Conservation (phyloP, 441 rosid genomes). For the Populus hybrid region DNA sequence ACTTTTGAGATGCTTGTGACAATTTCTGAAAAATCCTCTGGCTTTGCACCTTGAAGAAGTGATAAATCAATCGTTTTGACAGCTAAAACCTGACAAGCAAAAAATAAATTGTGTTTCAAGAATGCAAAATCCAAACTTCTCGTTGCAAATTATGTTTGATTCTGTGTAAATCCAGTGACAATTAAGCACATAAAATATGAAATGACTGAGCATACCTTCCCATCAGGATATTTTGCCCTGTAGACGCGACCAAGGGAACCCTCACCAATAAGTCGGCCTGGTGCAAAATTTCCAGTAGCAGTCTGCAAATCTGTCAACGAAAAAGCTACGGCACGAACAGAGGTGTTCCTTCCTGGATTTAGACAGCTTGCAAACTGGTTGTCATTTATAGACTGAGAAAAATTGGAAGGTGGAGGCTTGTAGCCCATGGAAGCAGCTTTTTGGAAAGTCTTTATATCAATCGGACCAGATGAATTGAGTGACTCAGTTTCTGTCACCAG, state of each 20-base stretch:
- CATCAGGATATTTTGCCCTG: conserved; percentile 73
- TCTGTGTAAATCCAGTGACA: background rate
- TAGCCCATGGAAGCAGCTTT: conserved; percentile 63
- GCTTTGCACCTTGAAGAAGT: conserved; percentile 35
- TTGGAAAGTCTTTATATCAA: conserved; percentile 48
- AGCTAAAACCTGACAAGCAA: conserved; percentile 54
- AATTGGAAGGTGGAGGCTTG: conserved; percentile 37
- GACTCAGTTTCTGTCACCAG: conserved; percentile 36
- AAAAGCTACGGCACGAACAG: conserved; percentile 45
- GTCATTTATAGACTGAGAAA: conserved; percentile 37
- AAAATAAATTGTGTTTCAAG: background rate
- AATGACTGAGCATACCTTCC: conserved; percentile 46
- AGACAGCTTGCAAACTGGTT: conserved; percentile 53
- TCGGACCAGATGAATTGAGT: conserved; percentile 37
- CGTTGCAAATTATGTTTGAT: background rate
- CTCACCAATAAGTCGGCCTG: conserved; percentile 68
- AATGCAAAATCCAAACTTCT: background rate
- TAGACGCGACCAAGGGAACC: conserved; percentile 88
- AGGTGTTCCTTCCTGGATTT: conserved; percentile 46
- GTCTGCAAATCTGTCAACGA: conserved; percentile 59
- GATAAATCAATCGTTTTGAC: conserved; percentile 85
- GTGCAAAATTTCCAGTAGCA: conserved; percentile 62
- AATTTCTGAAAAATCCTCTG: conserved; percentile 50
- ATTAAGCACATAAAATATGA: background rate
- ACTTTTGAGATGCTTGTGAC: conserved; percentile 64